Conservation (phyloP, 2,329 filamentous ascomycete genomes). For the Bisporella sp. region DNA sequence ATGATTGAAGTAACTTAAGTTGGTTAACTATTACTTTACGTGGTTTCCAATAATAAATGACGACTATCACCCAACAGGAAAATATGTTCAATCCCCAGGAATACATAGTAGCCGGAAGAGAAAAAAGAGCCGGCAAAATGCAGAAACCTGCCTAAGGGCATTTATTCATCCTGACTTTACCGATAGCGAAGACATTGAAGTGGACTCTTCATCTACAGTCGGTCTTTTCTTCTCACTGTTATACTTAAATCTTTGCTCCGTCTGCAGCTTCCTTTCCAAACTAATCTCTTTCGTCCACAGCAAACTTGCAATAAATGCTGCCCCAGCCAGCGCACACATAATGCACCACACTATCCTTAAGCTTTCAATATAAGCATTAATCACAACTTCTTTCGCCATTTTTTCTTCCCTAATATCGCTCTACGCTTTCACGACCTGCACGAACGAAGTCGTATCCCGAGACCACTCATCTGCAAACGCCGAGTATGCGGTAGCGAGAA, state of each 20-base stretch:
- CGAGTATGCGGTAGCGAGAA: constrained; percentile 11
- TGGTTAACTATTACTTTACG: too few relatives aligned
- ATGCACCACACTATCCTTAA: constrained; percentile 19
- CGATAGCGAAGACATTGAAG: too few relatives aligned
- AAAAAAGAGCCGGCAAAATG: too few relatives aligned
- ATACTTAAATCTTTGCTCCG: constrained; percentile 12
- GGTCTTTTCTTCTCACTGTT: neutral
- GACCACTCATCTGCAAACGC: constrained; percentile 10
- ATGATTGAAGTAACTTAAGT: too few relatives aligned
- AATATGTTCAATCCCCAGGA: too few relatives aligned
- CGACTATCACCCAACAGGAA: too few relatives aligned
- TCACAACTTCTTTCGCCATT: constrained; percentile 7
- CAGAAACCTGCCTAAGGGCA: too few relatives aligned
- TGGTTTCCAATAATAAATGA: too few relatives aligned
- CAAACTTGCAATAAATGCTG: constrained; percentile 28
- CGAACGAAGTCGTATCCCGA: constrained; percentile 13
- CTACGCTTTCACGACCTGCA: constrained; percentile 16
- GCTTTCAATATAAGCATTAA: constrained; percentile 13
- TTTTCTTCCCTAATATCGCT: constrained; percentile 2
- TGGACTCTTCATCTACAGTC: neutral
- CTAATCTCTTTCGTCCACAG: constrained; percentile 34
- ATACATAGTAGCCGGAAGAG: too few relatives aligned
- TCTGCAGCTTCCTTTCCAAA: constrained; percentile 12
- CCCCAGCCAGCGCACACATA: constrained; percentile 16
- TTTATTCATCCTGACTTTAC: too few relatives aligned